Percentiles rank a stretch among this genome's conserved stretches.
These are phyloP conservation scores for Microcyclosporella mali DNA, from an alignment of 2,329 filamentous ascomycete species.

Conservation along the genomic window DNA sequence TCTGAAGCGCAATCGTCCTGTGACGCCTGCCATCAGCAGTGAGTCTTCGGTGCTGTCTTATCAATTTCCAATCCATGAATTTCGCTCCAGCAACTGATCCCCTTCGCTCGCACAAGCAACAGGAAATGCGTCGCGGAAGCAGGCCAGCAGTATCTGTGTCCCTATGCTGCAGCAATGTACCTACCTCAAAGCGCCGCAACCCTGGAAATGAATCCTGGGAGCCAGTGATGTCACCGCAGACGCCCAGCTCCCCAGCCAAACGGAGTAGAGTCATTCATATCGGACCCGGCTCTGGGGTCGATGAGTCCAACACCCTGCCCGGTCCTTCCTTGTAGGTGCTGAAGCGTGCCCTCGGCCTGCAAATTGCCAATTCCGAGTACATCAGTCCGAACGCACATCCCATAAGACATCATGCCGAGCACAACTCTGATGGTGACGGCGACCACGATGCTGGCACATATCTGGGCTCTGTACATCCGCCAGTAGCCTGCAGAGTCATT, in stretches of 20 bases:
- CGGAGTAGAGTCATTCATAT: conserved; percentile 11
- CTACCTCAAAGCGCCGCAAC: conserved; percentile 48
- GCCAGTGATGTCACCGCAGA: conserved; percentile 2
- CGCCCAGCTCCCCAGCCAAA: conserved; percentile 9
- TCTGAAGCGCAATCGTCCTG: conserved; percentile 15
- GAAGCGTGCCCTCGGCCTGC: conserved; percentile 52
- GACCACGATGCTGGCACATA: conserved; percentile 4
- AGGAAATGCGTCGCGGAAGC: conserved; percentile 23
- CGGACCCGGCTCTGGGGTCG: conserved; percentile 41
- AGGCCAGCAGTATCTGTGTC: conserved; percentile 19
- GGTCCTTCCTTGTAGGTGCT: conserved; percentile 60
- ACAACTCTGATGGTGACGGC: neutral
- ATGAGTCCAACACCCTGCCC: conserved; percentile 63
- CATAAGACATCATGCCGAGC: conserved; percentile 10
- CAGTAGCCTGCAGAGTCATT: conserved; percentile 70
- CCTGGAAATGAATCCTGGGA: conserved; percentile 14
- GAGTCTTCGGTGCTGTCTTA: no score
- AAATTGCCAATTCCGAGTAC: conserved; percentile 27
- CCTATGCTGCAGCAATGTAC: conserved; percentile 56
- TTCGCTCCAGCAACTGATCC: no score
- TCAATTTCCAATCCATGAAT: no score
- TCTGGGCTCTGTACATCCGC: conserved; percentile 65
- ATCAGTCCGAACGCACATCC: conserved; percentile 24
- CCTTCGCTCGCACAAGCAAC: neutral
- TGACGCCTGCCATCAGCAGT: conserved; percentile 10